Evolutionary conservation across 805 yeast genomes (phyloP).

Genomic region (Pichia pseudocactophila): DNA sequence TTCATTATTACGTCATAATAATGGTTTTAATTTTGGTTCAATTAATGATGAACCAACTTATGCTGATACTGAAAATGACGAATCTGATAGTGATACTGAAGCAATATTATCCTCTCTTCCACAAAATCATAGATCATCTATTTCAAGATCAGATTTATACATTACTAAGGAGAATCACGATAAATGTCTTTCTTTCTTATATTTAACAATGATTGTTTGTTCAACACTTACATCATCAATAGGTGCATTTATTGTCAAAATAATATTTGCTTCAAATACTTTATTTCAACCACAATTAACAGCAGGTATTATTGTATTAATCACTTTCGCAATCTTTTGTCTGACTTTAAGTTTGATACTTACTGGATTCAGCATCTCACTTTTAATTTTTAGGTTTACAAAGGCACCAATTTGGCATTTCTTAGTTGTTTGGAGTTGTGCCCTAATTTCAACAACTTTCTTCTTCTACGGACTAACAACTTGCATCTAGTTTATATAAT

Average conservation of each 20-base stretch:
- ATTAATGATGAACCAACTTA: slow-evolving; percentile 2
- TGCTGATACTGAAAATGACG: slow-evolving; percentile 7
- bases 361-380: slow-evolving; percentile 34
- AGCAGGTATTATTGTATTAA: slow-evolving; percentile 19
- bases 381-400: slow-evolving; percentile 33
- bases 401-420: slow-evolving; percentile 35
- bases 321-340: slow-evolving; percentile 32
- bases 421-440: slow-evolving; percentile 33
- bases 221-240: slow-evolving; percentile 35
- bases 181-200: slow-evolving; percentile 35
- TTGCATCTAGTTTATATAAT: slow-evolving; percentile 12
- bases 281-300: slow-evolving; percentile 7
- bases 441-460: slow-evolving; percentile 31
- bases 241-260: slow-evolving; percentile 30
- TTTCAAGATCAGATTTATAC: slow-evolving; percentile 11
- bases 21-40: slow-evolving; percentile 6
- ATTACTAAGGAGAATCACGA: slow-evolving; percentile 30
- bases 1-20: slow-evolving; percentile 3
- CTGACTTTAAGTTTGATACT: slow-evolving; percentile 31
- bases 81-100: slow-evolving; percentile 7
- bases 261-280: slow-evolving; percentile 14
- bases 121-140: not conserved
- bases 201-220: slow-evolving; percentile 30
- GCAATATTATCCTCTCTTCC: not conserved
- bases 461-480: slow-evolving; percentile 34